phyloP scores from a whole-genome alignment of 192 early-diverging fungal genomes.

The Oehlia diaphana region DNA sequence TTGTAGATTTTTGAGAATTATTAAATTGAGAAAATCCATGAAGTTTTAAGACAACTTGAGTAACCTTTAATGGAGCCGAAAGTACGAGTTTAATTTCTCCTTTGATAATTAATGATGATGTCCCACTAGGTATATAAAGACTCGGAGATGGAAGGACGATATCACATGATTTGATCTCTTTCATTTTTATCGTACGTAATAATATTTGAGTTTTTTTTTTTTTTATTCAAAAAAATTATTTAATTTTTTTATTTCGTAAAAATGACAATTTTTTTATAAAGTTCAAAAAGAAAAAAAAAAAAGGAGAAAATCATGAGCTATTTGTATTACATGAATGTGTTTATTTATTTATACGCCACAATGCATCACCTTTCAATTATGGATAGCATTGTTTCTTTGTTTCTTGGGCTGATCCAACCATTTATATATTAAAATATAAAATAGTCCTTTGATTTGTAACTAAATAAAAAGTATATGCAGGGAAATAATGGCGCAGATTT shows the following conservation, averaged over 20 bases:
- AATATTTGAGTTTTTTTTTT: background rate
- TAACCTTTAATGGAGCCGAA: constrained; percentile 24
- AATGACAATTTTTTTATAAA: no score
- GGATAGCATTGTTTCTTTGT: background rate
- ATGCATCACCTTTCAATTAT: background rate
- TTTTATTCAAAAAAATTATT: no score
- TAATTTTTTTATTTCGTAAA: no score
- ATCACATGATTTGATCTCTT: constrained; percentile 27
- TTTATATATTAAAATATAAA: background rate
- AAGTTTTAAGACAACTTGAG: constrained; percentile 27
- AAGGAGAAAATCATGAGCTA: background rate
- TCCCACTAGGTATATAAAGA: background rate
- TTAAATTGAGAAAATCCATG: constrained; percentile 31
- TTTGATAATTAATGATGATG: constrained; percentile 18
- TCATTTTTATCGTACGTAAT: background rate
- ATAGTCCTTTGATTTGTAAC: no score
- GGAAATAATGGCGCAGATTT: no score
- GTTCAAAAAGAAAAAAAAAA: background rate
- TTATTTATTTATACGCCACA: background rate
- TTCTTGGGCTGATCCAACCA: background rate
- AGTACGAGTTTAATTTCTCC: constrained; percentile 15
- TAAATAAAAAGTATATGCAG: no score
- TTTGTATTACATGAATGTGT: background rate
- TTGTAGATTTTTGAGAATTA: constrained; percentile 28
- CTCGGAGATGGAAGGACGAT: constrained; percentile 15